Percentiles rank a stretch among this genome's conserved stretches.
Conservation (phyloP, 208 protist genomes). For the Trichomonas tenax region DNA sequence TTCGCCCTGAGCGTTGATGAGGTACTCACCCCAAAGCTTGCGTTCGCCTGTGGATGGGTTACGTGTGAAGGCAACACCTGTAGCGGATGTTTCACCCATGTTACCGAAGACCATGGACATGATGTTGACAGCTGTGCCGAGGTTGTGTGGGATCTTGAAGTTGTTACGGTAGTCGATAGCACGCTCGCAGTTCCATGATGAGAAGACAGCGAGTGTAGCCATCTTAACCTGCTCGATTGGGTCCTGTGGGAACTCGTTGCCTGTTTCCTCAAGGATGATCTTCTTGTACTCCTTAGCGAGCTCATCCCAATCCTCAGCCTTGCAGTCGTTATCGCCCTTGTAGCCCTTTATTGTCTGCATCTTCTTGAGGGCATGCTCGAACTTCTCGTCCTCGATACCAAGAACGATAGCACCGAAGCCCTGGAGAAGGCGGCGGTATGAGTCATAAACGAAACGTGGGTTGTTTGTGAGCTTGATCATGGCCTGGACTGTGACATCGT, state of each 20-base stretch:
- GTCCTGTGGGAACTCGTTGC: not conserved
- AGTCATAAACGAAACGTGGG: not conserved
- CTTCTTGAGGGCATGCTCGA: not conserved
- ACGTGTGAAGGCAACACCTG: not conserved
- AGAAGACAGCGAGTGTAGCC: not conserved
- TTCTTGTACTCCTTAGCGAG: not conserved
- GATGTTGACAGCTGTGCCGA: not conserved
- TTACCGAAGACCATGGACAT: slow-evolving; percentile 11
- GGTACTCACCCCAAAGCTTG: not conserved
- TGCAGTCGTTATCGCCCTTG: not conserved
- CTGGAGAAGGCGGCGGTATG: not conserved
- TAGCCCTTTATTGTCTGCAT: not conserved
- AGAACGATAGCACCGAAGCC: not conserved
- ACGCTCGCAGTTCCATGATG: not conserved
- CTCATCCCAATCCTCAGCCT: not conserved
- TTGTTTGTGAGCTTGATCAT: not conserved
- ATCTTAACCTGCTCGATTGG: not conserved
- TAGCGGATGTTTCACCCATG: not conserved
- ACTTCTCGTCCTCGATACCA: not conserved
- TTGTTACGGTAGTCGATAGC: not conserved
- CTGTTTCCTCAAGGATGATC: not conserved
- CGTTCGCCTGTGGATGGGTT: not conserved
- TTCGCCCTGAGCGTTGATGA: not conserved
- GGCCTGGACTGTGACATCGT: not conserved
- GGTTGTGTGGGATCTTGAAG: not conserved